A percentile compares a stretch with the other conserved stretches of the same genome.
Conservation (phyloP, 768 basidiomycete species). For the Phylloporus sp. region DNA sequence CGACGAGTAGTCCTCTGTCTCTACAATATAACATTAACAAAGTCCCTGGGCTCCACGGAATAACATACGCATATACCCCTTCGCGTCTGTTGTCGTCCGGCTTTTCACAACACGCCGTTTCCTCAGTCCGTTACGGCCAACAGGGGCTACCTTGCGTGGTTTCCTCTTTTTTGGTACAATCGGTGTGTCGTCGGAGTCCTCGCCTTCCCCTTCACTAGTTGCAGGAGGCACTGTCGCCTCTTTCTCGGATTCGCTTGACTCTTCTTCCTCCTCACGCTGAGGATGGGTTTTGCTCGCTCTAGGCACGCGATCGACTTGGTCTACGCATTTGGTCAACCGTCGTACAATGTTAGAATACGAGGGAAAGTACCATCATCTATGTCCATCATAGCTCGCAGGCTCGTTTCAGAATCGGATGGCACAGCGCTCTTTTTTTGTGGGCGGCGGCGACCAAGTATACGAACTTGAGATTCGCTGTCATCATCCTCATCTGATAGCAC, state of each 20-base stretch:
- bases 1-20: conserved; percentile 72
- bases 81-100: conserved; percentile 50
- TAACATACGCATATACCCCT: conserved; percentile 69
- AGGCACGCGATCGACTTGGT: conserved; percentile 23
- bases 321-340: conserved; percentile 12
- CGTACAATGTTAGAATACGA: conserved; percentile 11
- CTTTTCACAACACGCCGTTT: conserved; percentile 66
- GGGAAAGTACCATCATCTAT: conserved; percentile 62
- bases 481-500: conserved; percentile 58
- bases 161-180: conserved; percentile 37
- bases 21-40: conserved; percentile 33
- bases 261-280: conserved; percentile 23
- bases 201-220: conserved; percentile 29
- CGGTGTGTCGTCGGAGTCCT: conserved; percentile 28
- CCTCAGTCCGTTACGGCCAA: conserved; percentile 76
- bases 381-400: conserved; percentile 66
- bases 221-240: conserved; percentile 27
- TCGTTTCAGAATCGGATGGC: conserved; percentile 44
- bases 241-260: conserved; percentile 31
- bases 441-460: conserved; percentile 22
- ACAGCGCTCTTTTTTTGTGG: conserved; percentile 32
- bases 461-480: conserved; percentile 34
- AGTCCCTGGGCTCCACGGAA: neutral
- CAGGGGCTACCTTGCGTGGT: conserved; percentile 59
- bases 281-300: conserved; percentile 16